These are phyloP conservation scores for Effrenium voratum DNA, from an alignment of 73 alveolate genomes.

Conservation along the genomic window DNA sequence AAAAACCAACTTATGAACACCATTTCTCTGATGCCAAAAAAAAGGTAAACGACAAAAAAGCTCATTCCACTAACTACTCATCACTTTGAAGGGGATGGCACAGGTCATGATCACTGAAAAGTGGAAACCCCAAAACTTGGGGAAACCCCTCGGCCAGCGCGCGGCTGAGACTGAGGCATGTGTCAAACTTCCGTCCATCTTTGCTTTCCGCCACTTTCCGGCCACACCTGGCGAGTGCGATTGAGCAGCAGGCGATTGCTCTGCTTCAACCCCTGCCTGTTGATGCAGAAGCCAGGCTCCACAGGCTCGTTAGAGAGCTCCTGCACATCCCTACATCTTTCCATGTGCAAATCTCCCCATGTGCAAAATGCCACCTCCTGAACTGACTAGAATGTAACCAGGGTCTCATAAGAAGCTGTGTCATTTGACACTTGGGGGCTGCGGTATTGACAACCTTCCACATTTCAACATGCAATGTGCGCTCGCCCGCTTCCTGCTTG, in stretches of 20 bases:
- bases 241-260: background rate
- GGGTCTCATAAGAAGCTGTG: background rate
- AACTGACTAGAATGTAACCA: background rate
- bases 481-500: no score
- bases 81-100: background rate
- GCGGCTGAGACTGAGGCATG: background rate
- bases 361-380: background rate
- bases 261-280: background rate
- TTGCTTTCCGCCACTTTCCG: slow-evolving; percentile 36
- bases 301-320: background rate
- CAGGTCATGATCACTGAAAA: background rate
- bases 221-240: slow-evolving; percentile 14
- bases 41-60: background rate
- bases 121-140: background rate
- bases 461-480: background rate
- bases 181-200: slow-evolving; percentile 44
- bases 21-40: background rate
- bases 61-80: background rate
- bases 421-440: background rate
- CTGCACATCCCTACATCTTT: no score
- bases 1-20: background rate
- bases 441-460: background rate
- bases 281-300: slow-evolving; percentile 45
- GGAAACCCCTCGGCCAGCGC: no score
- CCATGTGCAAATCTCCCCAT: no score